phyloP scores from a whole-genome alignment of 345 rosid genomes.

The Eucalyptus viminalis region DNA sequence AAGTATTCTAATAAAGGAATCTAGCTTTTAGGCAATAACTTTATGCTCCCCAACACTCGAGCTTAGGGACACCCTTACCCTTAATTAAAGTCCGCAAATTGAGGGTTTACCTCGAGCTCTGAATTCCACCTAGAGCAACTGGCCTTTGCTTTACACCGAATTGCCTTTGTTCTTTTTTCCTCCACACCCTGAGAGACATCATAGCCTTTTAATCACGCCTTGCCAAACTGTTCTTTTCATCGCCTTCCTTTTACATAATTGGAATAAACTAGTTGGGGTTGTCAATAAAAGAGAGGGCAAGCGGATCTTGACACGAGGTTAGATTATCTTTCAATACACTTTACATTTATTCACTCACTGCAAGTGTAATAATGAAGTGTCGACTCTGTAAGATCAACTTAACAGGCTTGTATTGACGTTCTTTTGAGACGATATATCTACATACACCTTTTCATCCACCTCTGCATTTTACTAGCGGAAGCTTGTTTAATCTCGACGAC shows the following conservation, averaged over 20 bases:
- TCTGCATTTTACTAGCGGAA: not conserved
- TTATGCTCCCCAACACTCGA: not conserved
- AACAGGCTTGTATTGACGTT: not conserved
- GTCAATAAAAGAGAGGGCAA: not conserved
- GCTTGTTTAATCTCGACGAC: not conserved
- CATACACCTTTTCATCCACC: not conserved
- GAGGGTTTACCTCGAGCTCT: not conserved
- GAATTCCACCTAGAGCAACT: not conserved
- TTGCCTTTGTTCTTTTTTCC: not conserved
- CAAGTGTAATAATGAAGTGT: not conserved
- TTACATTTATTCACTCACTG: not conserved
- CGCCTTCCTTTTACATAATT: not conserved
- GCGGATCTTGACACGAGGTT: not conserved
- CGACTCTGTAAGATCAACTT: not conserved
- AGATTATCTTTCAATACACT: not conserved
- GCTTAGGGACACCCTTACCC: not conserved
- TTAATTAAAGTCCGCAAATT: not conserved
- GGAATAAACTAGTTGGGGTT: not conserved
- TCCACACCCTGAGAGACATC: conserved; percentile 2
- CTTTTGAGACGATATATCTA: not conserved
- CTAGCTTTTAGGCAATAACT: not conserved
- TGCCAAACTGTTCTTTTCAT: not conserved
- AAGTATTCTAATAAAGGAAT: not conserved
- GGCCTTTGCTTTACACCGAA: conserved; percentile 38
- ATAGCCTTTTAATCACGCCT: conserved; percentile 39